A percentile compares a stretch with the other conserved stretches of the same genome.
Conservation (phyloP, 164 flowering plant species). For the Akebia trifoliata region DNA sequence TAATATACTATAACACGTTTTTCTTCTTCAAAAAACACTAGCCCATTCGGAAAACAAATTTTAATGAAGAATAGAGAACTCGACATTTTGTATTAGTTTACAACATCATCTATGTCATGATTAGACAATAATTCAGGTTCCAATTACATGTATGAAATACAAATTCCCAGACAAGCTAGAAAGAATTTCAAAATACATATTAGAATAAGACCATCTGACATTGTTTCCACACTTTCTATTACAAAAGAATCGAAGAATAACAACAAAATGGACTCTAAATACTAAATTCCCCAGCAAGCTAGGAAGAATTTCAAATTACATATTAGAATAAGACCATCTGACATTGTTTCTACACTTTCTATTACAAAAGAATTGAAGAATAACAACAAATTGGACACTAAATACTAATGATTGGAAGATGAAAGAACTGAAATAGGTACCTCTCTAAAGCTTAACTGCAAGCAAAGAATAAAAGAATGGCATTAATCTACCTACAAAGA, state of each 20-base stretch:
- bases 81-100: too few species aligned
- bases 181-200: constrained; percentile 4
- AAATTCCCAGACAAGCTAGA: not conserved
- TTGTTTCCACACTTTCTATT: constrained; percentile 1
- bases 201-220: not conserved
- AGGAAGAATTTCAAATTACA: constrained; percentile 3
- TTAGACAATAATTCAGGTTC: not conserved
- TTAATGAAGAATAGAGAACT: too few species aligned
- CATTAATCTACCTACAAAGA: constrained; percentile 50
- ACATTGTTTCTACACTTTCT: not conserved
- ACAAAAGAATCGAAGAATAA: constrained; percentile 47
- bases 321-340: not conserved
- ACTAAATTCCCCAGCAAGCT: not conserved
- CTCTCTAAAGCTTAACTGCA: constrained; percentile 24
- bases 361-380: constrained; percentile 45
- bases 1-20: too few species aligned
- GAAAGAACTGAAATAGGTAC: too few species aligned
- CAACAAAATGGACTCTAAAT: constrained; percentile 22
- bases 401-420: too few species aligned
- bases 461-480: constrained; percentile 61
- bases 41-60: too few species aligned
- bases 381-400: constrained; percentile 23
- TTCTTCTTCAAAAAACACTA: too few species aligned
- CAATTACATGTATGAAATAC: constrained; percentile 7
- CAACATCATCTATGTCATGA: too few species aligned